Evolutionary conservation across 1,139 yeast species (phyloP).

Genomic region (Ogataea hybrid): DNA sequence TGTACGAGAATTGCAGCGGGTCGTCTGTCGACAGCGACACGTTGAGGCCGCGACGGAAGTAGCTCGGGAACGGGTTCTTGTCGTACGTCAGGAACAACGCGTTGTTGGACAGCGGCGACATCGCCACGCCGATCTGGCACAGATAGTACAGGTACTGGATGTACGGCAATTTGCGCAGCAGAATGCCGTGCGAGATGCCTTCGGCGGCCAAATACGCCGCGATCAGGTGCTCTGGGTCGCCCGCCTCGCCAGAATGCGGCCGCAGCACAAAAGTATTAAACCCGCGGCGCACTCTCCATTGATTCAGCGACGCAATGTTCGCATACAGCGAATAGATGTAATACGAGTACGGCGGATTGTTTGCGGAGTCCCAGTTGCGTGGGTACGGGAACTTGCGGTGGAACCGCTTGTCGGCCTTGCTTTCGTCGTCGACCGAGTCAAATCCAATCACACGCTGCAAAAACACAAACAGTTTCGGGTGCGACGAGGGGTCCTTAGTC

Average conservation of each 20-base stretch:
- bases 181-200: slow-evolving; percentile 92
- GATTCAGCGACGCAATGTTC: slow-evolving; percentile 80
- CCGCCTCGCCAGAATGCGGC: slow-evolving; percentile 99
- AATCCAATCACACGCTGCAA: slow-evolving; percentile 94
- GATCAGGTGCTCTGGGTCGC: slow-evolving; percentile 95
- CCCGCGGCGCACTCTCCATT: slow-evolving; percentile 70
- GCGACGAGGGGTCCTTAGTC: slow-evolving; percentile 73
- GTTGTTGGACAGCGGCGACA: slow-evolving; percentile 97
- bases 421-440: slow-evolving; percentile 98
- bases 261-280: slow-evolving; percentile 88
- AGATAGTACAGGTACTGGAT: slow-evolving; percentile 89
- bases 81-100: slow-evolving; percentile 94
- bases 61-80: slow-evolving; percentile 86
- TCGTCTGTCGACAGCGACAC: slow-evolving; percentile 93
- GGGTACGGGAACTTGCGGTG: slow-evolving; percentile 84
- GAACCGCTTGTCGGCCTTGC: slow-evolving; percentile 80
- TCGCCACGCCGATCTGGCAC: slow-evolving; percentile 97
- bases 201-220: slow-evolving; percentile 88
- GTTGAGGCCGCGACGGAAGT: slow-evolving; percentile 89
- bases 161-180: slow-evolving; percentile 88
- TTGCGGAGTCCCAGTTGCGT: slow-evolving; percentile 67
- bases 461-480: slow-evolving; percentile 86
- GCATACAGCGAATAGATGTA: slow-evolving; percentile 87
- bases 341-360: slow-evolving; percentile 97
- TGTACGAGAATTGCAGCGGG: slow-evolving; percentile 91